These are phyloP conservation scores for Thecamonas trahens DNA, from an alignment of 78 protist genomes.

Conservation along the genomic window DNA sequence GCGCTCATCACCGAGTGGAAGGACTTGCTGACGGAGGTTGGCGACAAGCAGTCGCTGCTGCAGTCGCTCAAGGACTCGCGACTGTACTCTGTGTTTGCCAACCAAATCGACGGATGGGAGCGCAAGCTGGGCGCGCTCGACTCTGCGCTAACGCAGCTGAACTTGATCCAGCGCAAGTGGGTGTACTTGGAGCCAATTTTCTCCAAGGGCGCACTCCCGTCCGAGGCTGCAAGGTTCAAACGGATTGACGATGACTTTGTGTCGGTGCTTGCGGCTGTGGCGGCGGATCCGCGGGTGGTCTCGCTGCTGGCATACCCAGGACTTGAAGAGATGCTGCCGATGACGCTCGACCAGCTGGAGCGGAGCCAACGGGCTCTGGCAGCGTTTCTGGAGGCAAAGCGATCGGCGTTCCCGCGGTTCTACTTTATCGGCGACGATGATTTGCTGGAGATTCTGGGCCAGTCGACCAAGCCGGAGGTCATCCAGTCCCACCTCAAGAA, in stretches of 20 bases:
- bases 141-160: constrained; percentile 26
- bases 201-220: constrained; percentile 75
- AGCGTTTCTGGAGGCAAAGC: constrained; percentile 83
- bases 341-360: constrained; percentile 58
- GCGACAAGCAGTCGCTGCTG: constrained; percentile 69
- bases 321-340: constrained; percentile 11
- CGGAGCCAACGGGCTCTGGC: constrained; percentile 66
- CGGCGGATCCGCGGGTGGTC: constrained; percentile 21
- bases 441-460: constrained; percentile 76
- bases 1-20: constrained; percentile 75
- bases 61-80: constrained; percentile 60
- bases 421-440: constrained; percentile 95
- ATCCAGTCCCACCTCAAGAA: constrained; percentile 77
- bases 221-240: constrained; percentile 67
- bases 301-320: constrained; percentile 3
- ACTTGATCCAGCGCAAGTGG: constrained; percentile 82
- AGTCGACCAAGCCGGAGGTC: constrained; percentile 43
- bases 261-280: constrained; percentile 25
- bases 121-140: constrained; percentile 34
- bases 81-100: constrained; percentile 10
- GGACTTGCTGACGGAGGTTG: constrained; percentile 54
- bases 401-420: constrained; percentile 83
- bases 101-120: constrained; percentile 19
- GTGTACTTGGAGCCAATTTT: constrained; percentile 88
- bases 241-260: constrained; percentile 60